Evolutionary conservation across 331 rosid species (phyloP), one percentile per base, ranked within the genome.

Genomic region (Acacia pycnantha): DNA sequence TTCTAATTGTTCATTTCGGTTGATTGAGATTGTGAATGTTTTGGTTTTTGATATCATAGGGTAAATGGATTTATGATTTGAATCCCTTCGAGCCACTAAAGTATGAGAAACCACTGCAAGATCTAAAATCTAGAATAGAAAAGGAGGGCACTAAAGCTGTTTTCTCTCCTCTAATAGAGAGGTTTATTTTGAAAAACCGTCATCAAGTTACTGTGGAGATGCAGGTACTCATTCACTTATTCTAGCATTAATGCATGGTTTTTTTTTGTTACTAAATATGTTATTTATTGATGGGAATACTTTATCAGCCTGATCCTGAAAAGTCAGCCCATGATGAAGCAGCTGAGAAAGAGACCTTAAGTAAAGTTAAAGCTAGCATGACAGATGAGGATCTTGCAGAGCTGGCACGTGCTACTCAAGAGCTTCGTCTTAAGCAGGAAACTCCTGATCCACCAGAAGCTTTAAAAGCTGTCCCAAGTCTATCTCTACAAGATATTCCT

Each of bases 381-480:
- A 92, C 95, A 66, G 85, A 87, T 79, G 97, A 94, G 88, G 98
- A 96, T 89, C 92, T 96, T 81, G 92, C 92, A 27, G 97, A 96
- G 88, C 86, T 94, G 76, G 84, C 97, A 59, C 93, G 92, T 62
- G 97, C 98, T 47, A 96, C 99, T 27, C 91, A 88, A 62, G 95
- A 94, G 86, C 89, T 96, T 79, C 90, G 87, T 61, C 90, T 90
- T 61, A 94, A 92, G 88, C 98, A 93, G 89, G 99, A 96, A 84
- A 94, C 99, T 74, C 97, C 99, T 81, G 99, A 96, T 56, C 97
- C 95, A 56, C 97, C 97, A 24, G 99, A 96, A 88, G 99, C 97
- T 83, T 83, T 96, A 81, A 94, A 81, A 90, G 79, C 91, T 82
- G 98, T 96, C 88, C 99, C 99, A 70, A 82, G 98, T 86, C 97